Evolutionary conservation across 768 basidiomycete species (phyloP), one percentile per base, ranked within the genome.

Genomic region (Suillus hirtellus): DNA sequence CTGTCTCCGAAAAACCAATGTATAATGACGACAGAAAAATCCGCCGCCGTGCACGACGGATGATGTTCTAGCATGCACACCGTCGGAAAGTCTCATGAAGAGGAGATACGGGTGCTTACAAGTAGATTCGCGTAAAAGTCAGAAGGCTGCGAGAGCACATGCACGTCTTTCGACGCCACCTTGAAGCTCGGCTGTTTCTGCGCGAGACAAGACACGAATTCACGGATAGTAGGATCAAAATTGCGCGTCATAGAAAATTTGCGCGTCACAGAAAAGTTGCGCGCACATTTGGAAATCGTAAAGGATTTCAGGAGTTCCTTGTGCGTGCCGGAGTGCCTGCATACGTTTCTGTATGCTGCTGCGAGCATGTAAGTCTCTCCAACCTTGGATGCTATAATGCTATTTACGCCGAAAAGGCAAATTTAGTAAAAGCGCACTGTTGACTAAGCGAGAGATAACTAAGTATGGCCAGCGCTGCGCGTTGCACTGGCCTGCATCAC

Each of bases 11-110:
- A 12, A 87, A 83, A 14, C 94, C 94, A 60, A 97, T 87, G 73
- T 97, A 97, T 12, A 97, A 78, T 1, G 93, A 93, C 0, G 96
- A 97, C 35, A 99, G 82, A 71, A 96, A 92, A 68, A 99, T 86
- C 62, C 95, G 85, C 58, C 79, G 76, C 62, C 86, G 84, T 0
- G 96, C 96, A n/a, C 84, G 80, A 50, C 78, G 78, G 60, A 99
- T 87, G 82, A 93, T 88, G 63, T 84, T 79, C 95, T 96, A 69
- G 3, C 38, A 0, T 1, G n/a, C 9, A 19, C 24, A 15, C 24
- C 55, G 59, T 60, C n/a, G 56, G 31, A 34, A 59, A 27, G 24
- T 31, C 56, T 34, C 15, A 53, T 12, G 35, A 40, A n/a, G 14
- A 24, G 9, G 40, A 50, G 12, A 40, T 40, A 46, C n/a, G 61